Conservation (phyloP, 257 asterid species). For the Verbascum thapsus region DNA sequence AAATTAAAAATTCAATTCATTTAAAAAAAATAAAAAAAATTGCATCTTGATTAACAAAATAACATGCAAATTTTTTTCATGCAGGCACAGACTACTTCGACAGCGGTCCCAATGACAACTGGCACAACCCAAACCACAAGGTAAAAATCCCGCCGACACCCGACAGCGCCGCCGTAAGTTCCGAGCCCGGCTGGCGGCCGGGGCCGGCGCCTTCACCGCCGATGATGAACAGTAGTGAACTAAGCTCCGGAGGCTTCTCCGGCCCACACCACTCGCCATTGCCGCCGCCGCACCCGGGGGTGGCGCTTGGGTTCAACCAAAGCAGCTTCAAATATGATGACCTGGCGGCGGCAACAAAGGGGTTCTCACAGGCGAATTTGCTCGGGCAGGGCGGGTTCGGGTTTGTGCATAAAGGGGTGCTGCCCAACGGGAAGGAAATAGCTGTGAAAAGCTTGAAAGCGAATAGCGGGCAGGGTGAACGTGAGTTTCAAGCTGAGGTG, state of each 20-base stretch:
- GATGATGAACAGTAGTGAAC: slow-evolving; percentile 56
- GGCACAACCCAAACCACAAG: slow-evolving; percentile 43
- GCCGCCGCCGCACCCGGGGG: slow-evolving; percentile 58
- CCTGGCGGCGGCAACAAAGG: slow-evolving; percentile 49
- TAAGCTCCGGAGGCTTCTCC: slow-evolving; percentile 70
- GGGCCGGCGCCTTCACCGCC: slow-evolving; percentile 79
- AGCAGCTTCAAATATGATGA: slow-evolving; percentile 61
- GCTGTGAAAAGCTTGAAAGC: slow-evolving; percentile 63
- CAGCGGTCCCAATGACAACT: slow-evolving; percentile 33
- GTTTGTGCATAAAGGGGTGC: slow-evolving; percentile 63
- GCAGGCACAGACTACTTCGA: slow-evolving; percentile 47
- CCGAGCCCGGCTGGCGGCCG: slow-evolving; percentile 61
- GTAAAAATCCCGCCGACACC: slow-evolving; percentile 45
- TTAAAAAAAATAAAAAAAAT: too few relatives aligned
- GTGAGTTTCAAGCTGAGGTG: slow-evolving; percentile 71
- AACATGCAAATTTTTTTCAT: neutral
- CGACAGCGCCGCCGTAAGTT: slow-evolving; percentile 49
- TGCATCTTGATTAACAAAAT: too few relatives aligned
- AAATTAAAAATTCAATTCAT: too few relatives aligned
- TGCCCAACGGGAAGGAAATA: slow-evolving; percentile 55
- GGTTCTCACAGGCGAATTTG: slow-evolving; percentile 48
- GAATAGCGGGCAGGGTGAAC: slow-evolving; percentile 72
- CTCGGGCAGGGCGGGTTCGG: slow-evolving; percentile 80
- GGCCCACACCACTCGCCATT: slow-evolving; percentile 53
- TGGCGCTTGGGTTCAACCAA: slow-evolving; percentile 48